phyloP scores from a whole-genome alignment of 768 basidiomycete genomes.

The Austroboletus eburneus region DNA sequence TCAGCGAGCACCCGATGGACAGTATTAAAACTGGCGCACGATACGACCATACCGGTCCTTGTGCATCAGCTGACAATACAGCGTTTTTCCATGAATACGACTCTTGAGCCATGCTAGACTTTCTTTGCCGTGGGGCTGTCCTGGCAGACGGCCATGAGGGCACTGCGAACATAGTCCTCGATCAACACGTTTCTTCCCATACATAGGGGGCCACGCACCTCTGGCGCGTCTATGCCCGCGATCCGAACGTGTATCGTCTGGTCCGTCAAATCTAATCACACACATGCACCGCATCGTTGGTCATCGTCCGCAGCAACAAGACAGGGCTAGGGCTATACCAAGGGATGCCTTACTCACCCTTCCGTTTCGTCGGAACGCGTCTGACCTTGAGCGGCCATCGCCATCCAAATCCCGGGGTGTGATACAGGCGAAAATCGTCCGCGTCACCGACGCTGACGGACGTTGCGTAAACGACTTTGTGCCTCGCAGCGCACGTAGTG shows the following conservation, averaged over 20 bases:
- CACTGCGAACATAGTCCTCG: conserved; percentile 37
- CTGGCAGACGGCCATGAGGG: conserved; percentile 80
- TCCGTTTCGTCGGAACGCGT: conserved; percentile 50
- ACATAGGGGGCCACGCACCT: conserved; percentile 42
- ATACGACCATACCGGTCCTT: conserved; percentile 84
- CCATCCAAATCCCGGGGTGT: conserved; percentile 77
- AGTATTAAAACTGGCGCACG: conserved; percentile 34
- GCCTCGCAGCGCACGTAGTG: too few species aligned
- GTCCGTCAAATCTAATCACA: conserved; percentile 58
- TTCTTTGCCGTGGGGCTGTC: conserved; percentile 73
- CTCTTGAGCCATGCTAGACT: conserved; percentile 67
- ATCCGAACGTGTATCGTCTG: conserved; percentile 86
- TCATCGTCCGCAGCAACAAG: background rate
- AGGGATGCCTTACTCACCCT: conserved; percentile 39
- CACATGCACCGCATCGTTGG: background rate
- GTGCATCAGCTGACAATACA: conserved; percentile 69
- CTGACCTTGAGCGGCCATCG: conserved; percentile 70
- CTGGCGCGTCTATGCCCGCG: conserved; percentile 90
- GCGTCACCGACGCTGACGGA: conserved; percentile 71
- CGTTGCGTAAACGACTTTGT: background rate
- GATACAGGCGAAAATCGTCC: conserved; percentile 83
- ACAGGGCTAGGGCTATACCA: background rate
- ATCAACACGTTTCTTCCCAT: background rate
- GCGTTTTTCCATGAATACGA: conserved; percentile 49
- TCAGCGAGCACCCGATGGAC: background rate